phyloP scores from a whole-genome alignment of 495 filamentous ascomycete species.

The Jackrogersella minutella region DNA sequence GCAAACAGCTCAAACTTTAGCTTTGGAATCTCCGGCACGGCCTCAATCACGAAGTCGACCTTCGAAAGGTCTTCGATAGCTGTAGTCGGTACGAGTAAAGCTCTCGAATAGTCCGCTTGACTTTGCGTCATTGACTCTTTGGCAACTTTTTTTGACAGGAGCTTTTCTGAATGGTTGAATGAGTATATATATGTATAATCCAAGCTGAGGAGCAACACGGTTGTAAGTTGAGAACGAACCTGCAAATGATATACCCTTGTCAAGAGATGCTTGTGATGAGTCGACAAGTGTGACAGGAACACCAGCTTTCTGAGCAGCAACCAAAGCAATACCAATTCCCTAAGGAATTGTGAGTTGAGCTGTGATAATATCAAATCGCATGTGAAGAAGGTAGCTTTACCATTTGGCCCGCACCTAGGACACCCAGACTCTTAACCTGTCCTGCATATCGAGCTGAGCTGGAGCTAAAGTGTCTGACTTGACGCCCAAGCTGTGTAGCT shows the following conservation, averaged over 20 bases:
- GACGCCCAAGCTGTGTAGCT: slow-evolving; percentile 47
- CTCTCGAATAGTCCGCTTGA: slow-evolving; percentile 73
- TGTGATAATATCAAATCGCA: slow-evolving; percentile 29
- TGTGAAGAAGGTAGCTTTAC: slow-evolving; percentile 57
- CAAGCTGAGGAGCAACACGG: background rate
- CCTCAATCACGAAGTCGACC: slow-evolving; percentile 98
- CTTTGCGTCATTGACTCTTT: slow-evolving; percentile 83
- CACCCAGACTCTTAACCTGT: slow-evolving; percentile 88
- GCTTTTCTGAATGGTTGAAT: slow-evolving; percentile 68
- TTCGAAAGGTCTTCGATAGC: slow-evolving; percentile 79
- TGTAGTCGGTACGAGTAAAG: slow-evolving; percentile 72
- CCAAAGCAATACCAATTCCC: slow-evolving; percentile 96
- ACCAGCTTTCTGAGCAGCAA: slow-evolving; percentile 84
- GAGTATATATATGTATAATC: slow-evolving; percentile 17
- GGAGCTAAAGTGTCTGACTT: slow-evolving; percentile 62
- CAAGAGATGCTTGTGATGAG: slow-evolving; percentile 81
- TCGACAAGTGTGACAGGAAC: slow-evolving; percentile 91
- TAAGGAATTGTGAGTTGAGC: slow-evolving; percentile 48
- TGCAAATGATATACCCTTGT: slow-evolving; percentile 91
- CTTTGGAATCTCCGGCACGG: slow-evolving; percentile 89
- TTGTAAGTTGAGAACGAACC: slow-evolving; percentile 55
- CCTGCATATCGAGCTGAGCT: slow-evolving; percentile 62
- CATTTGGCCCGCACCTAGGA: slow-evolving; percentile 97
- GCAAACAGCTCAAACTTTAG: slow-evolving; percentile 91
- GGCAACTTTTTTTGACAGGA: slow-evolving; percentile 88